phyloP scores from a whole-genome alignment of 495 filamentous ascomycete genomes.

The Endocarpon pusillum region DNA sequence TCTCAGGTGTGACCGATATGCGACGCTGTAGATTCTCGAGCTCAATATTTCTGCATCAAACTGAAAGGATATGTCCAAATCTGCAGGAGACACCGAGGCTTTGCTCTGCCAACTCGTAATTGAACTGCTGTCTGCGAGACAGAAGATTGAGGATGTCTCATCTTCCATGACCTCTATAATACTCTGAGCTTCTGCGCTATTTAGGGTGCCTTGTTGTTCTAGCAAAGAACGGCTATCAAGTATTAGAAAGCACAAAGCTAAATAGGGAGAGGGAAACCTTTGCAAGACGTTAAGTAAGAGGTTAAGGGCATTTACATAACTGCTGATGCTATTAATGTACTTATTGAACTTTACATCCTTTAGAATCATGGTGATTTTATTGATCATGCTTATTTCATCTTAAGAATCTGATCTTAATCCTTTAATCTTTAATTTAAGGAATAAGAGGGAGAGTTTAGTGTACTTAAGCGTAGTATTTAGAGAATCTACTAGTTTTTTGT shows the following conservation, averaged over 20 bases:
- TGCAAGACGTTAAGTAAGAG: slow-evolving; percentile 1
- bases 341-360: slow-evolving; percentile 1
- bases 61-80: no score
- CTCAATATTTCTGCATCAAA: no score
- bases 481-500: no score
- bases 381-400: slow-evolving; percentile 1
- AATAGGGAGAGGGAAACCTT: not conserved
- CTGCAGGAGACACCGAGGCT: no score
- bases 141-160: not conserved
- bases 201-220: slow-evolving; percentile 1
- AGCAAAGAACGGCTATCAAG: not conserved
- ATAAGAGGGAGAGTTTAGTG: no score
- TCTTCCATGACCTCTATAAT: not conserved
- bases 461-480: no score
- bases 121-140: no score
- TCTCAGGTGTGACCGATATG: no score
- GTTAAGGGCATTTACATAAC: slow-evolving; percentile 1
- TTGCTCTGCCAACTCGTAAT: no score
- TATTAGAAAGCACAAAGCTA: not conserved
- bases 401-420: not conserved
- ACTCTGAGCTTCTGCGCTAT: not conserved
- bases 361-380: not conserved
- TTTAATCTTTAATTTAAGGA: slow-evolving; percentile 1
- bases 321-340: not conserved
- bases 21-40: no score